Evolutionary conservation across 768 basidiomycete genomes (phyloP).

Genomic region (Strobilomyces echinocephalus): DNA sequence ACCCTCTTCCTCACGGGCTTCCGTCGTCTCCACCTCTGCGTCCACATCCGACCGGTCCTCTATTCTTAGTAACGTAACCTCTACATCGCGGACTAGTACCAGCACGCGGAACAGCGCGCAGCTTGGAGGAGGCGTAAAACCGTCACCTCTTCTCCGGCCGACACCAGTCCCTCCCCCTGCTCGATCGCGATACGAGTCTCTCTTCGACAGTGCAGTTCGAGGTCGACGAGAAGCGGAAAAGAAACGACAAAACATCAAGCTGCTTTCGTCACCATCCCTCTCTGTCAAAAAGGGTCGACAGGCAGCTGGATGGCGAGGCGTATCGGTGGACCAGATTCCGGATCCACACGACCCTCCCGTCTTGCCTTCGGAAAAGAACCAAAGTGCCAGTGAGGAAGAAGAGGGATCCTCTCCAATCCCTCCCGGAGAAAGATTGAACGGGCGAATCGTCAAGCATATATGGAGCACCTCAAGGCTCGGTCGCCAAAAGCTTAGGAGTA

Average conservation of each 20-base stretch:
- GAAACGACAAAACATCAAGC: slow-evolving; percentile 23
- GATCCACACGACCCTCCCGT: slow-evolving; percentile 34
- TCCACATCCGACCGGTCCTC: slow-evolving; percentile 62
- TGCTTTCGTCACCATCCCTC: slow-evolving; percentile 34
- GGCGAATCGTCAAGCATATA: slow-evolving; percentile 50
- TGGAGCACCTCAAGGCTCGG: slow-evolving; percentile 62
- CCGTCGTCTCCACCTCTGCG: slow-evolving; percentile 33
- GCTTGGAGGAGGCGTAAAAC: slow-evolving; percentile 12
- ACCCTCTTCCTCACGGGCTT: slow-evolving; percentile 35
- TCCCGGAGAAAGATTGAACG: slow-evolving; percentile 49
- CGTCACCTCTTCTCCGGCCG: slow-evolving; percentile 42
- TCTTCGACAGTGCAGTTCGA: slow-evolving; percentile 59
- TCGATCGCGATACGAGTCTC: slow-evolving; percentile 58
- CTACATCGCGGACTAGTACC: slow-evolving; percentile 35
- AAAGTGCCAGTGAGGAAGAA: slow-evolving; percentile 27
- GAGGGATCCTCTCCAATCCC: slow-evolving; percentile 24
- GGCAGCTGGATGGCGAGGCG: slow-evolving; percentile 70
- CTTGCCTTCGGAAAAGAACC: slow-evolving; percentile 12
- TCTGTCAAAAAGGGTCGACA: slow-evolving; percentile 43
- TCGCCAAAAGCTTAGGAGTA: slow-evolving; percentile 47
- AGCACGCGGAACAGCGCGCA: slow-evolving; percentile 31
- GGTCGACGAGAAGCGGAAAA: slow-evolving; percentile 40
- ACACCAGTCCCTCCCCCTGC: slow-evolving; percentile 66
- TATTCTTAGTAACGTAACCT: slow-evolving; percentile 46
- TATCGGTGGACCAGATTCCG: slow-evolving; percentile 64